These are phyloP conservation scores for Beauveria bassiana DNA, from an alignment of 2,329 filamentous ascomycete species.

Conservation along the genomic window DNA sequence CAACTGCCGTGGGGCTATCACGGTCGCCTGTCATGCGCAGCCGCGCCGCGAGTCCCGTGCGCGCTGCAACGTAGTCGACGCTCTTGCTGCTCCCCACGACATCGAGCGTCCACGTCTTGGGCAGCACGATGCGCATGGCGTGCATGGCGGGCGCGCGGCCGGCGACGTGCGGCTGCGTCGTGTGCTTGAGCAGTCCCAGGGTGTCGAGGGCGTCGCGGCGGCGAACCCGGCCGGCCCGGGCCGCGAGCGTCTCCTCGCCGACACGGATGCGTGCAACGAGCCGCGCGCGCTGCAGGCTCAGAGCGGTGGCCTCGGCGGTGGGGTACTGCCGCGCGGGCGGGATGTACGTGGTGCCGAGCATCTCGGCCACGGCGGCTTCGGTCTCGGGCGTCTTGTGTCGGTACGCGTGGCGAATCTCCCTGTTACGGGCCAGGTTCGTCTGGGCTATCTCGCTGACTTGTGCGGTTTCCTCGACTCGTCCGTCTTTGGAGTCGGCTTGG, in stretches of 20 bases:
- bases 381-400: constrained; percentile 7
- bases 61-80: constrained; percentile 27
- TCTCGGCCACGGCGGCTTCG: neutral
- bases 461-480: neutral
- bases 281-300: neutral
- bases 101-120: constrained; percentile 26
- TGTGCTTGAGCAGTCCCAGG: constrained; percentile 29
- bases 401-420: neutral
- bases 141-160: constrained; percentile 25
- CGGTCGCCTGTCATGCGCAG: constrained; percentile 27
- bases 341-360: neutral
- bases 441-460: neutral
- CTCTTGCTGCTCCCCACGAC: constrained; percentile 22
- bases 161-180: constrained; percentile 23
- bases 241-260: constrained; percentile 2
- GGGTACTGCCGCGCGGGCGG: constrained; percentile 5
- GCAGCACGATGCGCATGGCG: constrained; percentile 29
- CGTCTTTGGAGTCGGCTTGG: neutral
- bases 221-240: neutral
- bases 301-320: neutral
- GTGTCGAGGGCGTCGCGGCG: constrained; percentile 17
- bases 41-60: constrained; percentile 25
- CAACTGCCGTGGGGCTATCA: constrained; percentile 22
- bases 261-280: constrained; percentile 7
- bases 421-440: constrained; percentile 4